Percentiles rank a stretch among this genome's conserved stretches.
Conservation (phyloP, 208 protist species). For the Novymonas esmeraldas region DNA sequence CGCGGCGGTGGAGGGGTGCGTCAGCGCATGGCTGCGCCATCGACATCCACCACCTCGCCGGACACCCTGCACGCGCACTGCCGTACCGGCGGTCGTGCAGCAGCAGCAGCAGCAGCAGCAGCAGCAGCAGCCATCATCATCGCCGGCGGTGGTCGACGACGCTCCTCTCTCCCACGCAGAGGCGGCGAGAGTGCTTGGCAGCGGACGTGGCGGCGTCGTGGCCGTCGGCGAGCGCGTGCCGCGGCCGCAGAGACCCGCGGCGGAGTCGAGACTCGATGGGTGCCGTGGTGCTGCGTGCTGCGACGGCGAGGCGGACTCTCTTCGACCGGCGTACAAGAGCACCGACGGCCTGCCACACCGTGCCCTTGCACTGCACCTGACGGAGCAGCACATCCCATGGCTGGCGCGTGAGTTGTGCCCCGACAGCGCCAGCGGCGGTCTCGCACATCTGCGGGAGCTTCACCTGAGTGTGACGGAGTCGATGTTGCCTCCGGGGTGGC, state of each 20-base stretch:
- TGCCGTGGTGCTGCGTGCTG: constrained; percentile 19
- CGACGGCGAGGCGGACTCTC: constrained; percentile 29
- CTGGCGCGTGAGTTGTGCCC: constrained; percentile 41
- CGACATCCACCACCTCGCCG: constrained; percentile 23
- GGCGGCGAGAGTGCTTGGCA: no score
- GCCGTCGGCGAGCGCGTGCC: neutral
- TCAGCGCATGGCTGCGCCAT: constrained; percentile 34
- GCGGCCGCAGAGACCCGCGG: no score
- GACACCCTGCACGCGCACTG: constrained; percentile 14
- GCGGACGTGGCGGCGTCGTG: no score
- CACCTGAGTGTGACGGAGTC: constrained; percentile 38
- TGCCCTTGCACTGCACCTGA: constrained; percentile 53
- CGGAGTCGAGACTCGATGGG: neutral
- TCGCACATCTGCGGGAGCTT: constrained; percentile 48
- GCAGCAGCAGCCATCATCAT: no score
- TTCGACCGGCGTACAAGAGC: constrained; percentile 28
- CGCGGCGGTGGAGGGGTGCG: constrained; percentile 1
- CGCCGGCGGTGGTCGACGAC: neutral
- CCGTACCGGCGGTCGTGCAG: constrained; percentile 12
- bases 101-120: no score
- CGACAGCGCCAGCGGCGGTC: constrained; percentile 27
- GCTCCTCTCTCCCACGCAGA: no score
- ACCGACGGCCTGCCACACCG: constrained; percentile 18
- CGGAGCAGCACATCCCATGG: constrained; percentile 59
- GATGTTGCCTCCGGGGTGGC: constrained; percentile 25